Evolutionary conservation across 2,329 filamentous ascomycete genomes (phyloP), one percentile per base, ranked within the genome.

Genomic region (Hirsutella thompsonii): DNA sequence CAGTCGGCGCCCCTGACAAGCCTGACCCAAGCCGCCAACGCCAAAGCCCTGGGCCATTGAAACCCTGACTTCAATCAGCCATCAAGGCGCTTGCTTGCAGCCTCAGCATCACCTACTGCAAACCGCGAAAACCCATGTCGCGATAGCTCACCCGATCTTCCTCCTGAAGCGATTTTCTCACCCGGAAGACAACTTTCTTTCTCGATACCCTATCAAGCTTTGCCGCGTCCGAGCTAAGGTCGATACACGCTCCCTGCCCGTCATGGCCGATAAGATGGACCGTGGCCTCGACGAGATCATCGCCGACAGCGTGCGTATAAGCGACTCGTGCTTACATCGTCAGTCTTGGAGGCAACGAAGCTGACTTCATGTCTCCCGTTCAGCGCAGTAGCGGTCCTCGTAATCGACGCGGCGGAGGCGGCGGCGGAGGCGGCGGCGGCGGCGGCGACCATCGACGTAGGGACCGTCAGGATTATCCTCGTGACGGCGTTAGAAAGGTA

Each of bases 401-500:
- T 46, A 59, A 57, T 49, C 52, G 58, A 42, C 57, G 61, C 39
- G 54, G 57, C 44, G 56, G 60, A 46, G 57, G 59, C 42, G 60
- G 55, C 42, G n/a, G n/a, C n/a, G n/a, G n/a, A n/a, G n/a, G n/a
- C n/a, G n/a, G n/a, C n/a, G n/a, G n/a, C n/a, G n/a, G n/a, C 44
- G 56, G 60, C 46, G 57, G 59, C 42, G 60, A 56, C 42, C 49
- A 53, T 37, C 55, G 51, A 35, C 51, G 51, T 45, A 52, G 54
- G 38, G 56, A 63, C 29, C 61, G 62, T 42, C 58, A 58, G 33
- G 61, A 67, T 30, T 81, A 74, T 53, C 82, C 83, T 56, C 81
- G 84, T 66, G 85, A 92, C 66, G 85, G 85, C 65, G 76, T 90
- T 60, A 89, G 81, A 88, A 93, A 93, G 87, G 87, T 90, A 20